A percentile compares a stretch with the other conserved stretches of the same genome.
These are phyloP conservation scores for Rhododendron williamsianum DNA, from an alignment of 148 eudicot species.

Conservation along the genomic window DNA sequence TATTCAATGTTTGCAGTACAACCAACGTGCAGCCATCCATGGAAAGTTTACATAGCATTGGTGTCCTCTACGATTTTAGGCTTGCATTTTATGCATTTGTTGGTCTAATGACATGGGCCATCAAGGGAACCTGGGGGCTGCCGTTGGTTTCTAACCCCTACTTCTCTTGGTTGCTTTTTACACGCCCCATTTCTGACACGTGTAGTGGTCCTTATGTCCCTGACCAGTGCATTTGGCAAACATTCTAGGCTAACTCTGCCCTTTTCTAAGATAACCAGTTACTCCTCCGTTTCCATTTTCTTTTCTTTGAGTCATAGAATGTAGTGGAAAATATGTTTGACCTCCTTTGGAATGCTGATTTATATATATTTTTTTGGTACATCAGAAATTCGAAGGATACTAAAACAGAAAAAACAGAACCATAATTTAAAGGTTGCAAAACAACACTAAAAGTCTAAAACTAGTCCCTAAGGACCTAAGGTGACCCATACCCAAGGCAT, in stretches of 20 bases:
- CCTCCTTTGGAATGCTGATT: neutral
- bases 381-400: too few species aligned
- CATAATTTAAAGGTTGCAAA: too few species aligned
- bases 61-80: neutral
- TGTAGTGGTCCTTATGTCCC: neutral
- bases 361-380: neutral
- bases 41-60: neutral
- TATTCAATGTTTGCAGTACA: neutral
- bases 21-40: neutral
- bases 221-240: neutral
- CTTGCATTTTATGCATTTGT: neutral
- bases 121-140: neutral
- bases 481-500: too few species aligned
- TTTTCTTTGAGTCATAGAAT: neutral
- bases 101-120: neutral
- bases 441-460: too few species aligned
- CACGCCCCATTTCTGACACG: neutral
- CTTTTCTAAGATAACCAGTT: neutral
- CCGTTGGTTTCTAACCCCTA: neutral
- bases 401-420: too few species aligned
- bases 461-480: too few species aligned
- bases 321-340: neutral
- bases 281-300: neutral
- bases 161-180: neutral
- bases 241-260: neutral